Conservation (phyloP, 2,329 filamentous ascomycete genomes). For the Trichoderma atroviride region DNA sequence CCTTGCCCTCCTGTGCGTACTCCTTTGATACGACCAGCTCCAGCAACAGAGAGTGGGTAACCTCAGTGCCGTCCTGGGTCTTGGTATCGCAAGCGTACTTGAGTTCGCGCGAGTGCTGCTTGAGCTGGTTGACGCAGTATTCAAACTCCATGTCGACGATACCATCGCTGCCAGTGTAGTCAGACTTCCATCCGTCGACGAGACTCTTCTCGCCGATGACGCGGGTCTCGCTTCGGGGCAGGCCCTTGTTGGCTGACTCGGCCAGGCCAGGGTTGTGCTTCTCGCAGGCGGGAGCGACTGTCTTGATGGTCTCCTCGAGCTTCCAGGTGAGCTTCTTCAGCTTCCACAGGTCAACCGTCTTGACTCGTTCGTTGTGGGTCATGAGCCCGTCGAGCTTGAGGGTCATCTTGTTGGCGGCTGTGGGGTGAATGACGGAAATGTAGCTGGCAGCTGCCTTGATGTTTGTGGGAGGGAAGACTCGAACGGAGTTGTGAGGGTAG, state of each 20-base stretch:
- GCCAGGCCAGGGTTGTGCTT: constrained; percentile 64
- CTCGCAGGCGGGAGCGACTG: constrained; percentile 75
- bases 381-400: constrained; percentile 87
- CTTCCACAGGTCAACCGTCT: constrained; percentile 79
- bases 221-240: constrained; percentile 73
- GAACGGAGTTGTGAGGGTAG: constrained; percentile 82
- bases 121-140: constrained; percentile 47
- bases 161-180: constrained; percentile 45
- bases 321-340: constrained; percentile 91
- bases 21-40: constrained; percentile 96
- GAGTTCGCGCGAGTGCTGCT: constrained; percentile 51
- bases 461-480: constrained; percentile 95
- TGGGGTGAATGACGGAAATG: constrained; percentile 81
- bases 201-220: constrained; percentile 80
- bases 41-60: constrained; percentile 83
- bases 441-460: constrained; percentile 84
- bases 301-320: constrained; percentile 83
- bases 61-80: constrained; percentile 71
- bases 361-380: constrained; percentile 65
- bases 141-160: constrained; percentile 68
- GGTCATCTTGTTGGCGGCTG: constrained; percentile 76
- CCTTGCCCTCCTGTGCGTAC: constrained; percentile 72
- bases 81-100: constrained; percentile 79
- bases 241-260: constrained; percentile 59
- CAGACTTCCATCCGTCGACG: constrained; percentile 87